Conservation (phyloP, 2,329 filamentous ascomycete species). For the Talaromyces rugulosus region DNA sequence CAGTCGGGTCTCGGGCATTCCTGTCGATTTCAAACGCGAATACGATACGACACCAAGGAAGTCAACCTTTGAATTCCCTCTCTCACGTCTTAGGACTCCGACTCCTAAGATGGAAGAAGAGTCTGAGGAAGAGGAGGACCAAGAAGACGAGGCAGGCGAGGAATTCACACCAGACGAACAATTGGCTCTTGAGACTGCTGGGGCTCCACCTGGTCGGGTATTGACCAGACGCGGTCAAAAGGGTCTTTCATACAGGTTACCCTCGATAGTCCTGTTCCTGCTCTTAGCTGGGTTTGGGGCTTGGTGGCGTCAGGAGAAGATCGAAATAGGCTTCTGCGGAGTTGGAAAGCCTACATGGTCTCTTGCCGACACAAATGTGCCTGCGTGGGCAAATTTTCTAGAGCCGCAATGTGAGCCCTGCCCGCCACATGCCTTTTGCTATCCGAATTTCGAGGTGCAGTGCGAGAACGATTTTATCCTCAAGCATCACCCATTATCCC, state of each 20-base stretch:
- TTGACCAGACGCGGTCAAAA: constrained; percentile 53
- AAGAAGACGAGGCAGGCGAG: constrained; percentile 64
- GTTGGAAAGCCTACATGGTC: constrained; percentile 64
- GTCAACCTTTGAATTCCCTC: constrained; percentile 56
- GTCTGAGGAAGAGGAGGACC: constrained; percentile 51
- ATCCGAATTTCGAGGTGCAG: constrained; percentile 66
- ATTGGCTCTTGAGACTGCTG: constrained; percentile 70
- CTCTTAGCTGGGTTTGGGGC: constrained; percentile 68
- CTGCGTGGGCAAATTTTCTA: constrained; percentile 66
- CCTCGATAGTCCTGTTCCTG: constrained; percentile 67
- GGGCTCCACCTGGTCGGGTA: constrained; percentile 44
- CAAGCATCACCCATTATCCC: constrained; percentile 74
- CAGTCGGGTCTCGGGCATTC: constrained; percentile 29
- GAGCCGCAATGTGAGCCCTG: constrained; percentile 85
- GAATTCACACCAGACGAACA: constrained; percentile 93
- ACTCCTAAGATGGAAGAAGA: constrained; percentile 35
- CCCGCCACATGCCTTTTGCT: constrained; percentile 86
- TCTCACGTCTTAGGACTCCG: constrained; percentile 35
- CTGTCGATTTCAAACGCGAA: constrained; percentile 42
- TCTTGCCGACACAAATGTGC: constrained; percentile 61
- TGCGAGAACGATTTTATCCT: constrained; percentile 88
- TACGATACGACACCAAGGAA: constrained; percentile 54
- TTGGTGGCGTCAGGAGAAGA: constrained; percentile 91
- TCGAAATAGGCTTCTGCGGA: constrained; percentile 93
- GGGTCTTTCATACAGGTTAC: constrained; percentile 17